Evolutionary conservation across 768 basidiomycete genomes (phyloP), one percentile per base, ranked within the genome.

Genomic region (Cyclocybe cylindracea): DNA sequence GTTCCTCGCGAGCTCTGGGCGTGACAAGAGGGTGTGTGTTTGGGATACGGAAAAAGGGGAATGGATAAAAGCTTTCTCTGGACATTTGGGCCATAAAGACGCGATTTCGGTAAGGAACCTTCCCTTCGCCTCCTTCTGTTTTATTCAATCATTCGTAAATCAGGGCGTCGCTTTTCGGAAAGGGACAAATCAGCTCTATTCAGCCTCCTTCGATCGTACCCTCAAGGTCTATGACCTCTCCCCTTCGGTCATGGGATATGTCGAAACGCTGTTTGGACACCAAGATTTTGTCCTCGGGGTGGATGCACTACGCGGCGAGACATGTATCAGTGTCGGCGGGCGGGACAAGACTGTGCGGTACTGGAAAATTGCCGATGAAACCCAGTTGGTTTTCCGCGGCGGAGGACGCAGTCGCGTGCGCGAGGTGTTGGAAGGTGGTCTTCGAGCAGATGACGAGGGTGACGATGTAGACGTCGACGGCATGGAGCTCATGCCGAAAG

Each of bases 361-460:
- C 71, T 99, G 96, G 96, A 98, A 98, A 72, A 89, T 98, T 46
- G 84, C 85, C 35, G 96, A 99, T 47, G 94, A 98, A 69, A 91
- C 82, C 10, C 96, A 98, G 64, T 77, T 99, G 19, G 94, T 99
- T 6, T 98, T 98, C 64, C 83, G 97, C 35, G 97, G 96, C 19
- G 97, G 97, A n/a, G 94, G 89, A 4, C 79, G 83, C 59, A 94
- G 88, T 70, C 80, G 80, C 34, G 76, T 91, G 57, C 75, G 89
- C 48, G 89, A 93, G 64, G 82, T 91, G 7, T 64, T 94, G 24
- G 94, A 96, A 57, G 90, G 91, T 1, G 85, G 84, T 10, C 73
- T 86, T 32, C 73, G 79, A 24, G 84, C 78, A n/a, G 84, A 82
- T 37, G 78, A 79, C 44, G 80, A 82, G 38, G 79, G 77, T 14